Conservation (phyloP, 148 eudicot species). For the Heliamphora exappendiculata region DNA sequence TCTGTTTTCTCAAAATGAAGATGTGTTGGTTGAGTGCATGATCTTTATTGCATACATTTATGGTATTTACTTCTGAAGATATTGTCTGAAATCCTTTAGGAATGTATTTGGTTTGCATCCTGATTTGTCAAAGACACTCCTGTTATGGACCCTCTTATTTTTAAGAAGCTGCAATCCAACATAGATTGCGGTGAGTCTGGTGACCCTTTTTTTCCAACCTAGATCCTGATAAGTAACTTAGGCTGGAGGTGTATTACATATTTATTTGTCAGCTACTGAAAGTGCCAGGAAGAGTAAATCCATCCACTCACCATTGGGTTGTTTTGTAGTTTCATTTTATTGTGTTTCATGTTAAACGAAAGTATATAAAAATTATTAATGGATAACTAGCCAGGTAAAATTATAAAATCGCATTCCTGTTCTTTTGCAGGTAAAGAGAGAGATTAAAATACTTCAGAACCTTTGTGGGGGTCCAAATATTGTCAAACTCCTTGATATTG, state of each 20-base stretch:
- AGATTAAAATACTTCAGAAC: conserved; percentile 89
- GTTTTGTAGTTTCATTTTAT: not conserved
- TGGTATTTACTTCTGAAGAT: not conserved
- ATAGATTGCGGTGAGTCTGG: not conserved
- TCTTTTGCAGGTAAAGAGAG: conserved; percentile 74
- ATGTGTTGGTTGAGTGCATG: not conserved
- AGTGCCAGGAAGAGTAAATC: not conserved
- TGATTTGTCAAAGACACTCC: not conserved
- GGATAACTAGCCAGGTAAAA: too few relatives aligned
- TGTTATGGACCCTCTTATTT: not conserved
- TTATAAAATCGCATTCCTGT: not conserved
- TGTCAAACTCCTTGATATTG: conserved; percentile 74
- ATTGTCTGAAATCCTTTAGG: not conserved
- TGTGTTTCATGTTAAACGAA: not conserved
- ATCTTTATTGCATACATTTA: not conserved
- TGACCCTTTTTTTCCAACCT: not conserved
- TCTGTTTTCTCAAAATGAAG: not conserved
- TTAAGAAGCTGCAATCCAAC: not conserved
- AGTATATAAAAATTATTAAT: too few relatives aligned
- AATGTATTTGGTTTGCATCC: not conserved
- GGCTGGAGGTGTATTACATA: not conserved
- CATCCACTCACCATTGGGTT: not conserved
- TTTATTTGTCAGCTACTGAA: not conserved
- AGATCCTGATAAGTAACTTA: not conserved
- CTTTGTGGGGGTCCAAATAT: conserved; percentile 87